Percentiles rank a stretch among this genome's conserved stretches.
These are phyloP conservation scores for Trifolium repens DNA, from an alignment of 306 rosid species.

Conservation along the genomic window DNA sequence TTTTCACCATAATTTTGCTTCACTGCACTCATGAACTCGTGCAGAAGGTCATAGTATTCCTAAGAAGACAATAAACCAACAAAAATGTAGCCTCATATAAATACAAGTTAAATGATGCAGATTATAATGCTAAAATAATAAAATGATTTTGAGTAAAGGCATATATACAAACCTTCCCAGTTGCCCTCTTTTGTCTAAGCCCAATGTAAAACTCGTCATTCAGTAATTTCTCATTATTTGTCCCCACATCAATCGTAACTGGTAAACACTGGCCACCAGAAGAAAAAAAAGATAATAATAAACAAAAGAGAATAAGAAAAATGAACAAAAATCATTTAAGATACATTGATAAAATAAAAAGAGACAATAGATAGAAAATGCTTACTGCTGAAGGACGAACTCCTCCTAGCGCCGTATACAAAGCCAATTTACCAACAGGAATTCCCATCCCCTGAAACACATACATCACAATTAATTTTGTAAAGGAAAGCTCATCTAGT, in stretches of 20 bases:
- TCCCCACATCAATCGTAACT: slow-evolving; percentile 91
- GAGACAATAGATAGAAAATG: slow-evolving; percentile 35
- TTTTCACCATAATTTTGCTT: slow-evolving; percentile 98
- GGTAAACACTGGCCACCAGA: slow-evolving; percentile 81
- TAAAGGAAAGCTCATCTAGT: neutral
- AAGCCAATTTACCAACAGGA: slow-evolving; percentile 93
- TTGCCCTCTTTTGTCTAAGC: slow-evolving; percentile 87
- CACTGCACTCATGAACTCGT: slow-evolving; percentile 93
- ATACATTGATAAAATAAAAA: slow-evolving; percentile 25
- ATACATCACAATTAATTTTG: slow-evolving; percentile 31
- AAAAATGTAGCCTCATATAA: slow-evolving; percentile 36
- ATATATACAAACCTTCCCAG: slow-evolving; percentile 72
- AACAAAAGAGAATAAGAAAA: neutral
- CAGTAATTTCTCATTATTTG: slow-evolving; percentile 87
- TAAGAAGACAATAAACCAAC: slow-evolving; percentile 47
- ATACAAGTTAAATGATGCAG: slow-evolving; percentile 11
- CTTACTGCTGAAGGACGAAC: slow-evolving; percentile 95
- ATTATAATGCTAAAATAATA: slow-evolving; percentile 21
- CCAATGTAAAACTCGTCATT: slow-evolving; percentile 94
- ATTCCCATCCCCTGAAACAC: slow-evolving; percentile 96
- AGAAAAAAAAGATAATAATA: neutral
- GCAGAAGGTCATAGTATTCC: slow-evolving; percentile 85
- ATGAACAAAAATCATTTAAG: neutral
- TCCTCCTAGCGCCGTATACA: slow-evolving; percentile 94
- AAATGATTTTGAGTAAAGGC: slow-evolving; percentile 31